These are phyloP conservation scores for Beauveria sp. DNA, from an alignment of 2,329 filamentous ascomycete genomes.

Conservation along the genomic window DNA sequence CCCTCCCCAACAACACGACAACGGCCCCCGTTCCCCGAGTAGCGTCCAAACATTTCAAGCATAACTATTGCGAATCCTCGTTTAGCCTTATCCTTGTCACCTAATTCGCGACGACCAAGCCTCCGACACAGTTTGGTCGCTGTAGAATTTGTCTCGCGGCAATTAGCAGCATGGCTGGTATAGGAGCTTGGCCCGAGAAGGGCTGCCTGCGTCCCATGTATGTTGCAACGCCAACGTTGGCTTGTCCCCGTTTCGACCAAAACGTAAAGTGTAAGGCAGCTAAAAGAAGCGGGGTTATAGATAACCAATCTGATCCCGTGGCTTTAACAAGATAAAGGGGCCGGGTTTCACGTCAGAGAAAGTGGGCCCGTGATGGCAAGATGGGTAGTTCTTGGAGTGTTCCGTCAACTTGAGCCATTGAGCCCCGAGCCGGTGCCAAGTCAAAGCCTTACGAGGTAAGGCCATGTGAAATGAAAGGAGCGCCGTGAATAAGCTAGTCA, in stretches of 20 bases:
- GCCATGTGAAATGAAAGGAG: too few species aligned
- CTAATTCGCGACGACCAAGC: neutral
- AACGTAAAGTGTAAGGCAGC: neutral
- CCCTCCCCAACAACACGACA: neutral
- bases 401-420: too few species aligned
- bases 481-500: too few species aligned
- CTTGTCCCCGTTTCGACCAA: neutral
- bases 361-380: too few species aligned
- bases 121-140: neutral
- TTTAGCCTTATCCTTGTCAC: too few species aligned
- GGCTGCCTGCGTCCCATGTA: neutral
- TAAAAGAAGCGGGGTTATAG: neutral
- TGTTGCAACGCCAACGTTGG: neutral
- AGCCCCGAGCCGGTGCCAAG: too few species aligned
- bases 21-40: neutral
- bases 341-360: too few species aligned
- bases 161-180: neutral
- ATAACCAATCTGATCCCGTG: neutral
- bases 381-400: too few species aligned
- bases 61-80: neutral
- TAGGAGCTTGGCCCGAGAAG: neutral
- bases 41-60: neutral
- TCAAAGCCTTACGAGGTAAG: too few species aligned
- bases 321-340: neutral
- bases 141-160: neutral